phyloP scores from a whole-genome alignment of 2,329 filamentous ascomycete genomes.

The Paradendryphiella salina region DNA sequence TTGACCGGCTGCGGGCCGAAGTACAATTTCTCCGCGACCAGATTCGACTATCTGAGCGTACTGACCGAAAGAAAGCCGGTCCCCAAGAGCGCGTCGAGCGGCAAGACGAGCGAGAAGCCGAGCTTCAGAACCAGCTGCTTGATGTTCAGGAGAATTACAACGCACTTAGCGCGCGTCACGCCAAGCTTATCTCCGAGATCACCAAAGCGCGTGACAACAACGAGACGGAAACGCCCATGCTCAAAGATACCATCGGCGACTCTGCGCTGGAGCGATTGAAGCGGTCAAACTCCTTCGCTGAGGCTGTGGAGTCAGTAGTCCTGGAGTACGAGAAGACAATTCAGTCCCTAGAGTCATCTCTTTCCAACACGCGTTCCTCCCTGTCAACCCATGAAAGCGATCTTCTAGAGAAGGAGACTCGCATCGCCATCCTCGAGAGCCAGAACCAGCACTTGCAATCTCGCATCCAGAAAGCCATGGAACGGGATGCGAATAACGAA shows the following conservation, averaged over 20 bases:
- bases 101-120: conserved; percentile 79
- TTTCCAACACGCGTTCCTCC: conserved; percentile 83
- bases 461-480: conserved; percentile 88
- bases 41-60: conserved; percentile 78
- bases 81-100: conserved; percentile 75
- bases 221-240: conserved; percentile 58
- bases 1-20: conserved; percentile 91
- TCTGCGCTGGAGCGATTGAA: conserved; percentile 85
- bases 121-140: conserved; percentile 90
- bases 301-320: conserved; percentile 94
- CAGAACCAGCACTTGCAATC: conserved; percentile 87
- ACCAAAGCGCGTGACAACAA: conserved; percentile 76
- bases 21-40: conserved; percentile 93
- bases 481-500: conserved; percentile 89
- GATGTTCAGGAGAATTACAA: conserved; percentile 95
- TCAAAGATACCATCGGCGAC: conserved; percentile 70
- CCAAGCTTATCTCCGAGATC: conserved; percentile 92
- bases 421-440: conserved; percentile 89
- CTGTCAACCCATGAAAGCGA: conserved; percentile 83
- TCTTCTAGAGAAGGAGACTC: conserved; percentile 89
- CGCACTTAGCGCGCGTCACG: conserved; percentile 86
- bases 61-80: conserved; percentile 59
- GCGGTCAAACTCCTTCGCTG: conserved; percentile 92
- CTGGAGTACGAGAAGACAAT: conserved; percentile 99
- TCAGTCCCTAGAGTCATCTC: conserved; percentile 84